Base-by-base conservation (phyloP, 495 filamentous ascomycete genomes). In the Physcia stellaris region DNA sequence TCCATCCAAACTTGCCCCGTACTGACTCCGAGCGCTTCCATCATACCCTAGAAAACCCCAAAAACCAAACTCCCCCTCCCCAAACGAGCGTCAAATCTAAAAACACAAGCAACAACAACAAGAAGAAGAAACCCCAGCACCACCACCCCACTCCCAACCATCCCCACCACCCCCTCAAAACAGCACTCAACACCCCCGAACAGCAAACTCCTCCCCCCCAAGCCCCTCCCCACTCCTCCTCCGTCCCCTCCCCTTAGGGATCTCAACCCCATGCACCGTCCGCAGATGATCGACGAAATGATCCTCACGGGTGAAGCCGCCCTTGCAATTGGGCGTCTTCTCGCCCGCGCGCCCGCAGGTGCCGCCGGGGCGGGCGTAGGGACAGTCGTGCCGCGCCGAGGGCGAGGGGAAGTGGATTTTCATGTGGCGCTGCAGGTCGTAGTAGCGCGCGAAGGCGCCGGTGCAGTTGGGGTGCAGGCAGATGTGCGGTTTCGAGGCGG, bases 231-330 rank as follows among this genome's bases (percentile, higher is more conserved):
- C 7, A 7, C 6, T 10, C 16, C 9, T 7, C 37, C 37, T 30
- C 27, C 22, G 22, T 16, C 37, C 37, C n/a, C 37, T 20, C 2
- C 22, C 4, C 16, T 12, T 40, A 23, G 22, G 29, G 26, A 28
- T 28, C 26, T 7, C 26, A 28, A 4, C 64, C 28, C 68, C 62
- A 58, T 92, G 87, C 7, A 85, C 84, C 3, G 83, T 75, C 19
- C 85, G 74, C 16, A 87, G 56, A 53, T 95, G 87, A 58, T 95
- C 87, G 45, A 82, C 79, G 2, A 92, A 67, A 46, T 95, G 93
- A 58, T 94, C 87, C 39, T 79, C 74, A 1, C 87, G 74, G 12
- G 82, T 80, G 54, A 94, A 95, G 2, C 83, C 84, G 46, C 26
- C 26, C 26, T 28, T 28, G 26, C 9, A 7, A 13, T 13, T 28